Conservation (phyloP, 1,139 yeast species). For the Suhomyces chickasaworum region DNA sequence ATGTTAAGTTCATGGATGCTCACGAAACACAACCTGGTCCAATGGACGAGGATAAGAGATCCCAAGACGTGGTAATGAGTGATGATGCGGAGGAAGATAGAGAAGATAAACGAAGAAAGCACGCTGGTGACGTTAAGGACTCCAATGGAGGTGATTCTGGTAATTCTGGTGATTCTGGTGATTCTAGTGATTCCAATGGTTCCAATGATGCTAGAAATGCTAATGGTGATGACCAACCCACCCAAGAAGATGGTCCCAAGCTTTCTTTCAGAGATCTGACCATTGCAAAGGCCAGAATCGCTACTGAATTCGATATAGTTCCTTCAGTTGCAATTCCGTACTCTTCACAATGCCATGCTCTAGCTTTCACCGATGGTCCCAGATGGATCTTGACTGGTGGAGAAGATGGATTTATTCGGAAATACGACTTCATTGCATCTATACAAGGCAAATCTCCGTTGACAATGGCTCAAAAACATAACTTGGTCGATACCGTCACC, state of each 20-base stretch:
- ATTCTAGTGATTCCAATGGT: too few relatives aligned
- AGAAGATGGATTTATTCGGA: constrained; percentile 90
- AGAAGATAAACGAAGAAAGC: constrained; percentile 10
- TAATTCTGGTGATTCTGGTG: too few relatives aligned
- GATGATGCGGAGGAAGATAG: constrained; percentile 18
- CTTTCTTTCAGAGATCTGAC: constrained; percentile 39
- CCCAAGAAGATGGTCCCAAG: constrained; percentile 11
- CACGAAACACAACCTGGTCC: constrained; percentile 10
- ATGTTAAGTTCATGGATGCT: constrained; percentile 14
- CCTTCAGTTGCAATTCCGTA: constrained; percentile 79
- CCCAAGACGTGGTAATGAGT: constrained; percentile 7
- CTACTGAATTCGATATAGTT: constrained; percentile 56
- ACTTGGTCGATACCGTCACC: constrained; percentile 79
- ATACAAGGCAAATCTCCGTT: constrained; percentile 88
- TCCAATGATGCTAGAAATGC: too few relatives aligned
- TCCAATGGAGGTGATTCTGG: constrained; percentile 17
- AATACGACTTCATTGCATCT: constrained; percentile 82
- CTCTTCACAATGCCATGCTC: constrained; percentile 68
- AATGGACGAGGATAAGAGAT: constrained; percentile 13
- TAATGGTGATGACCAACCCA: constrained; percentile 10
- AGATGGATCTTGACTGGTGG: constrained; percentile 95
- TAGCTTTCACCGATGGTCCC: constrained; percentile 80
- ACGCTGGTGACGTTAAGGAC: constrained; percentile 16
- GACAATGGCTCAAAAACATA: constrained; percentile 90
- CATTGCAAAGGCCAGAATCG: constrained; percentile 44